A percentile compares a stretch with the other conserved stretches of the same genome.
phyloP scores from a whole-genome alignment of 805 yeast species.

The Pichia ethanolica region DNA sequence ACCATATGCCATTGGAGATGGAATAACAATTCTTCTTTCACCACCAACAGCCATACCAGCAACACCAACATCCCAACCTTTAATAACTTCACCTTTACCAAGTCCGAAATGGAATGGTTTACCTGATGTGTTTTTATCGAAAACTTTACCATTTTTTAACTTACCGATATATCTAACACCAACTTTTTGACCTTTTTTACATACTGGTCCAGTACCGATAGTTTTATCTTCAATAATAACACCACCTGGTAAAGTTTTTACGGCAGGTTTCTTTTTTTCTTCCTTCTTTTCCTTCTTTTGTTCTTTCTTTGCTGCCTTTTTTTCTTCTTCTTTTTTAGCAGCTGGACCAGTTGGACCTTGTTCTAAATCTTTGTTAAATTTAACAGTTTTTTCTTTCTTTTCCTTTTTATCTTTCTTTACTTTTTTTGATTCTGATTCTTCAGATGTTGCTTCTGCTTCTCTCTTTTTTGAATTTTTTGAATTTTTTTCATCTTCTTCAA shows the following conservation, averaged over 20 bases:
- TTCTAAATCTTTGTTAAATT: conserved; percentile 85
- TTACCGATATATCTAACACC: conserved; percentile 98
- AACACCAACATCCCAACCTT: conserved; percentile 98
- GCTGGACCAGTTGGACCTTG: conserved; percentile 70
- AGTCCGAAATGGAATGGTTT: conserved; percentile 88
- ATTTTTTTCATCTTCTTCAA: conserved; percentile 51
- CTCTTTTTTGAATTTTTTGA: conserved; percentile 27
- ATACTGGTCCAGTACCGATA: conserved; percentile 78
- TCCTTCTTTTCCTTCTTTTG: conserved; percentile 22
- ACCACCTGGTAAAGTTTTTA: conserved; percentile 86
- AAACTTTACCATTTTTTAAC: conserved; percentile 90
- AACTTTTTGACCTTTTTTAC: conserved; percentile 83
- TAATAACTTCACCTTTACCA: conserved; percentile 97
- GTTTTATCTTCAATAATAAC: conserved; percentile 89
- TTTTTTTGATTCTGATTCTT: conserved; percentile 29
- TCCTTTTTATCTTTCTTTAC: conserved; percentile 30
- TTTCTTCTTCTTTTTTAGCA: conserved; percentile 20
- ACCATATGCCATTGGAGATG: conserved; percentile 96
- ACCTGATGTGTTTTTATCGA: conserved; percentile 95
- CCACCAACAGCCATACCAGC: conserved; percentile 99
- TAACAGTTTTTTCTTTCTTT: conserved; percentile 62
- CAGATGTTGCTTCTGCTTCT: conserved; percentile 22
- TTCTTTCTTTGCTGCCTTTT: conserved; percentile 20
- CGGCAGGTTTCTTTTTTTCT: conserved; percentile 48
- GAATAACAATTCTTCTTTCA: conserved; percentile 95